Percentiles rank a stretch among this genome's conserved stretches.
phyloP scores from a whole-genome alignment of 768 basidiomycete species.

The Boletellus ananiceps region DNA sequence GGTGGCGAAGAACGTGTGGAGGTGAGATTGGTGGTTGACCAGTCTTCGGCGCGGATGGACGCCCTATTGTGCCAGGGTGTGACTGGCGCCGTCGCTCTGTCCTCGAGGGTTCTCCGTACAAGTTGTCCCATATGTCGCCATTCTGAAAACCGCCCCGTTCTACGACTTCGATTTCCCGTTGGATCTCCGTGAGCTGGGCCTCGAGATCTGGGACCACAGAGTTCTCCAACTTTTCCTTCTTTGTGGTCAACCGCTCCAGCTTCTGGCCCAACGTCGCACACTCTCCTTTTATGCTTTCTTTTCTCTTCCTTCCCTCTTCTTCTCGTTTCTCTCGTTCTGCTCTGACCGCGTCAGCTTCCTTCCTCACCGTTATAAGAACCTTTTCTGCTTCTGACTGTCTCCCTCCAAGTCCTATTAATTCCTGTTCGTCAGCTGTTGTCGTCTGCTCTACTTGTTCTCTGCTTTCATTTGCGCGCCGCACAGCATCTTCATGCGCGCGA shows the following conservation, averaged over 20 bases:
- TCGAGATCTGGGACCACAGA: slow-evolving; percentile 62
- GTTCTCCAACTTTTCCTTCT: slow-evolving; percentile 63
- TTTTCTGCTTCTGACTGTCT: slow-evolving; percentile 39
- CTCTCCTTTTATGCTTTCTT: slow-evolving; percentile 57
- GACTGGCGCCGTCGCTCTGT: slow-evolving; percentile 22
- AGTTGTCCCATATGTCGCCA: slow-evolving; percentile 14
- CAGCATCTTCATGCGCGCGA: slow-evolving; percentile 83
- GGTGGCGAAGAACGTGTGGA: slow-evolving; percentile 25
- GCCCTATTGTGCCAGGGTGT: slow-evolving; percentile 28
- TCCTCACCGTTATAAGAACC: slow-evolving; percentile 36
- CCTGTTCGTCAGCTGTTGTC: slow-evolving; percentile 35
- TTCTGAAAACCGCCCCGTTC: slow-evolving; percentile 27
- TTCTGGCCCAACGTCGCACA: slow-evolving; percentile 50
- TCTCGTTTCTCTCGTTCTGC: slow-evolving; percentile 46
- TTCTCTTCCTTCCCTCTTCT: slow-evolving; percentile 47
- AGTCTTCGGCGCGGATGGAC: slow-evolving; percentile 15
- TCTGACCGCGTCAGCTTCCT: slow-evolving; percentile 43
- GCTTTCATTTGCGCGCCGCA: slow-evolving; percentile 66
- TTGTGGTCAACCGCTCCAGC: slow-evolving; percentile 62
- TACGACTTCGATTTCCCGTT: slow-evolving; percentile 50
- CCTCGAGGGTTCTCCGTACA: slow-evolving; percentile 12
- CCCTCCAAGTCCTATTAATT: slow-evolving; percentile 38
- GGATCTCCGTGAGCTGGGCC: slow-evolving; percentile 55
- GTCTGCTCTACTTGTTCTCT: slow-evolving; percentile 43
- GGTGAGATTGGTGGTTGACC: slow-evolving; percentile 23